Conservation (phyloP, 352 stramenopile species). For the Halophytophthora polymorphica region DNA sequence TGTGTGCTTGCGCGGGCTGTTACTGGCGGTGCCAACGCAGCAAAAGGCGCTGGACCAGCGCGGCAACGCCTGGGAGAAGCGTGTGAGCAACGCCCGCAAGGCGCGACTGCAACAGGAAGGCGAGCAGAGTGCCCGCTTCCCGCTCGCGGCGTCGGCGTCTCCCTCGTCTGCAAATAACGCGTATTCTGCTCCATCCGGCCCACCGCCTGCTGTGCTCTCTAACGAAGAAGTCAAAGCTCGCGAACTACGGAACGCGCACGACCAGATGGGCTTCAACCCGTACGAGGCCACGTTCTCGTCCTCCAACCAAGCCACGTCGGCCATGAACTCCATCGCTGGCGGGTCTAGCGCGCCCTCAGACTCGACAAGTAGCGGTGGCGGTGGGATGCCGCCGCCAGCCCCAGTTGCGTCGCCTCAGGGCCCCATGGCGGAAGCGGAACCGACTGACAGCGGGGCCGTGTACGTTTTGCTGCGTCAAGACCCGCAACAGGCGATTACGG, state of each 20-base stretch:
- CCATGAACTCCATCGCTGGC: slow-evolving; percentile 51
- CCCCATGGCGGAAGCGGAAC: not conserved
- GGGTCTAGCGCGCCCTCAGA: slow-evolving; percentile 3
- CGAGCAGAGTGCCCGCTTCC: slow-evolving; percentile 40
- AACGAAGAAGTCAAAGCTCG: slow-evolving; percentile 65
- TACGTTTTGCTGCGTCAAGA: slow-evolving; percentile 67
- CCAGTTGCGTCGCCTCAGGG: slow-evolving; percentile 15
- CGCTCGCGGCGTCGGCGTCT: slow-evolving; percentile 20
- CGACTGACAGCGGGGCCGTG: slow-evolving; percentile 35
- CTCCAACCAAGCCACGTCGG: slow-evolving; percentile 45
- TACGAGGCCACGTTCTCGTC: slow-evolving; percentile 70
- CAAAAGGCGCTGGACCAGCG: slow-evolving; percentile 56
- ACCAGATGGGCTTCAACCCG: slow-evolving; percentile 70
- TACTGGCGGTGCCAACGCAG: slow-evolving; percentile 20
- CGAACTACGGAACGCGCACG: slow-evolving; percentile 50
- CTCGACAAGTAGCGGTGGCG: slow-evolving; percentile 1
- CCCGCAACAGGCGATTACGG: slow-evolving; percentile 39
- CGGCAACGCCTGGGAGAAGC: slow-evolving; percentile 68
- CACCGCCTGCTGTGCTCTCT: slow-evolving; percentile 33
- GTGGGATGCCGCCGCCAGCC: slow-evolving; percentile 10
- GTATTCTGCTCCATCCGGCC: not conserved
- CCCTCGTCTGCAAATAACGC: slow-evolving; percentile 2
- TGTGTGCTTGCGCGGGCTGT: not conserved
- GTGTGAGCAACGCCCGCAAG: slow-evolving; percentile 52
- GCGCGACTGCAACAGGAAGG: slow-evolving; percentile 48